Evolutionary conservation across 768 basidiomycete species (phyloP), one percentile per base, ranked within the genome.

Genomic region (Daedaleopsis sinensis): DNA sequence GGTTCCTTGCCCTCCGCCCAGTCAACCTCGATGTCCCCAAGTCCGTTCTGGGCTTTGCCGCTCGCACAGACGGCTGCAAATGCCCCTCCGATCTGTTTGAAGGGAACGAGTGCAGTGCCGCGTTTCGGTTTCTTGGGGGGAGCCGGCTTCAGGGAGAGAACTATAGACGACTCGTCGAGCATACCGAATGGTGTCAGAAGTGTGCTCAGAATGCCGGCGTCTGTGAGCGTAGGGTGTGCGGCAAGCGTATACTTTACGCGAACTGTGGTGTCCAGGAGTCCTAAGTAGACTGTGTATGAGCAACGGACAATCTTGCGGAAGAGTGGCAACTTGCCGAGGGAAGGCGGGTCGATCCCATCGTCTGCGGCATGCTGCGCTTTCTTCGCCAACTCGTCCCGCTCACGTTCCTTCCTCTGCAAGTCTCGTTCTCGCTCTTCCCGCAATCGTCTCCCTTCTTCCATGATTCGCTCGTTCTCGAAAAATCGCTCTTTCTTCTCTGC

Each of bases 1-100:
- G 93, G 93, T 65, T 93, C 92, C 66, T 82, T 82, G 12, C 88
- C 88, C 46, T 81, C 87, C 16, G 85, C 86, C 92, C 93, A 94
- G 0, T 78, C 74, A 0, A 91, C 80, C 50, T 92, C 90, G 52
- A 94, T 78, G 16, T 83, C 85, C 5, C 79, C 78, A 59, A 90
- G 61, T 0, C 83, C 86, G 48, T 76, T 75, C 59, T 84, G 84
- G 54, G 73, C 78, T 47, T 74, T 74, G n/a, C 79, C 83, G 59
- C 76, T 85, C 24, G 83, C 87, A 65, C 86, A 86, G 0, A 93
- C 87, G 2, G 85, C 89, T 3, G 85, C 88, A 68, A 91, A 91
- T 3, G 93, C 91, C 44, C 89, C 84, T 1, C 86, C 82, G 48
- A 93, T 87, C 65, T 87, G 88, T 60, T 84, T 82, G 72, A 93